phyloP scores from a whole-genome alignment of 257 asterid genomes.

The Solanum piurae region DNA sequence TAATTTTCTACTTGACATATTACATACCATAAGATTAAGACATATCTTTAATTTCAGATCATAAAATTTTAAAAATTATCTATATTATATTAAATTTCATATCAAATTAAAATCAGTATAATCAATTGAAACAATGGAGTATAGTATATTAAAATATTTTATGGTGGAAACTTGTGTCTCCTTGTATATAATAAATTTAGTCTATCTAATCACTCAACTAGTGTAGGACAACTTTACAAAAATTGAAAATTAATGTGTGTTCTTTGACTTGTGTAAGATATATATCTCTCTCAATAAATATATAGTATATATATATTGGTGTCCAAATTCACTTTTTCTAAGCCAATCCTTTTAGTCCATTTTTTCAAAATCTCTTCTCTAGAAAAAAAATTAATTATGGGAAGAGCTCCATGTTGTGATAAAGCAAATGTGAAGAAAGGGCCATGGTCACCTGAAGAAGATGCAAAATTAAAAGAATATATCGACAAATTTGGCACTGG shows the following conservation, averaged over 20 bases:
- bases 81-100: too few species aligned
- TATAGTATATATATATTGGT: background rate
- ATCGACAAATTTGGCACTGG: constrained; percentile 66
- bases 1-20: too few species aligned
- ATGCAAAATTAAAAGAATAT: constrained; percentile 54
- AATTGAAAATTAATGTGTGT: constrained; percentile 18
- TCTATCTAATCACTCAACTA: constrained; percentile 7
- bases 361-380: background rate
- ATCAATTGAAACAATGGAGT: too few species aligned
- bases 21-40: background rate
- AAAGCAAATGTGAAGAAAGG: constrained; percentile 84
- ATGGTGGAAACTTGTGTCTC: constrained; percentile 7
- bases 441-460: constrained; percentile 95
- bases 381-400: constrained; percentile 27
- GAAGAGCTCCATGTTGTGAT: constrained; percentile 90
- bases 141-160: background rate
- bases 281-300: constrained; percentile 3
- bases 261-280: constrained; percentile 41
- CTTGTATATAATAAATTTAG: background rate
- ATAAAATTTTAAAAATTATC: background rate
- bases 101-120: background rate
- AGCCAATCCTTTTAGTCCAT: background rate
- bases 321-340: constrained; percentile 26
- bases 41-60: too few species aligned
- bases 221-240: constrained; percentile 10